Percentiles rank a stretch among this genome's conserved stretches.
Evolutionary conservation across 2,329 filamentous ascomycete species (phyloP).

Genomic region (Hirsutella minnesotensis): DNA sequence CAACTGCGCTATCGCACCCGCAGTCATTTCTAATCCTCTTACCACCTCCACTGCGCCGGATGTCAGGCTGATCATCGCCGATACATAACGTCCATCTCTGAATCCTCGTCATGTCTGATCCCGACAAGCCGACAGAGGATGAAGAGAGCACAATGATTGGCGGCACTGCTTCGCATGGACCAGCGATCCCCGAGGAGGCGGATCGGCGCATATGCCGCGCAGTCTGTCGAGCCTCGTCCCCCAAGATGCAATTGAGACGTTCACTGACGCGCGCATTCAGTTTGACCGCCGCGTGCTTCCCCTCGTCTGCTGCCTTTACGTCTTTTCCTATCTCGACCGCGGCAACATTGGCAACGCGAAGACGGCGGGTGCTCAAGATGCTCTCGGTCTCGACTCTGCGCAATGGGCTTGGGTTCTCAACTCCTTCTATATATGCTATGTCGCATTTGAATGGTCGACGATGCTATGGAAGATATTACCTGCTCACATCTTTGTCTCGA

Average conservation of each 20-base stretch:
- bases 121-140: neutral
- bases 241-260: neutral
- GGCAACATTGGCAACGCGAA: constrained; percentile 11
- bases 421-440: constrained; percentile 14
- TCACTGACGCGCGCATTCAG: neutral
- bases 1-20: too few species aligned
- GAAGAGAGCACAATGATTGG: neutral
- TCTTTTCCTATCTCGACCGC: constrained; percentile 5
- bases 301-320: constrained; percentile 3
- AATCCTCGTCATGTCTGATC: neutral
- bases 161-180: neutral
- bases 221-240: neutral
- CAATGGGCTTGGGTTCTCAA: constrained; percentile 14
- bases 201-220: constrained; percentile 1
- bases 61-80: neutral
- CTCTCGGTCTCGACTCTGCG: constrained; percentile 8
- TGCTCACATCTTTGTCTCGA: constrained; percentile 10
- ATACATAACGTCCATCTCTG: neutral
- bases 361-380: constrained; percentile 11
- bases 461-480: constrained; percentile 14
- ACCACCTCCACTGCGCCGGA: neutral
- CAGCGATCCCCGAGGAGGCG: neutral
- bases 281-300: constrained; percentile 2
- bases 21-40: neutral
- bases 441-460: constrained; percentile 11